These are phyloP conservation scores for Sphaerulina musiva DNA, from an alignment of 2,329 filamentous ascomycete genomes.

Conservation along the genomic window DNA sequence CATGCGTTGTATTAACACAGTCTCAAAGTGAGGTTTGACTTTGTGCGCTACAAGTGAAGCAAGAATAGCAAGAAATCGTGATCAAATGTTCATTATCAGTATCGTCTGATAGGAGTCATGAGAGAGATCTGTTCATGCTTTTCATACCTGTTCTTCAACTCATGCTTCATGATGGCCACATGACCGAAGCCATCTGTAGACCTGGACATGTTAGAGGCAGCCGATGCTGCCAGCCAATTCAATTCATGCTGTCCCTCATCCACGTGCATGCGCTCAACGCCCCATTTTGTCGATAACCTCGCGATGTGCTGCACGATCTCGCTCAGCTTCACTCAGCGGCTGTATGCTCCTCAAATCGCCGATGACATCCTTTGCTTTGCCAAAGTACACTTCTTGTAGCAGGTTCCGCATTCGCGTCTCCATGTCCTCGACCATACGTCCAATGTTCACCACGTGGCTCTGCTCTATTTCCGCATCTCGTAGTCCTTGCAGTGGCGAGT, in stretches of 20 bases:
- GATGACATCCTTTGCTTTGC: constrained; percentile 97
- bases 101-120: not conserved
- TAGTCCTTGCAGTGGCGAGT: constrained; percentile 60
- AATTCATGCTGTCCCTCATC: not conserved
- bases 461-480: constrained; percentile 63
- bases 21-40: not conserved
- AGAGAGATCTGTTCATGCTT: constrained; percentile 2
- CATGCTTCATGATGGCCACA: not conserved
- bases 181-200: not conserved
- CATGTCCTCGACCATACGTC: constrained; percentile 95
- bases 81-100: not conserved
- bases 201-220: not conserved
- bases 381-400: constrained; percentile 98
- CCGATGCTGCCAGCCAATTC: not conserved
- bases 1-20: not conserved
- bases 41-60: not conserved
- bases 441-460: constrained; percentile 92
- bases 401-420: constrained; percentile 98
- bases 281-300: constrained; percentile 68
- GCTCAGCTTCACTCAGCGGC: constrained; percentile 74
- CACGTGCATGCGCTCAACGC: not conserved
- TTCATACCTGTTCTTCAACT: constrained; percentile 5
- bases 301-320: constrained; percentile 75
- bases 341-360: constrained; percentile 86
- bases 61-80: not conserved